phyloP scores from a whole-genome alignment of 106 monocot genomes.

The Dioscorea alata region DNA sequence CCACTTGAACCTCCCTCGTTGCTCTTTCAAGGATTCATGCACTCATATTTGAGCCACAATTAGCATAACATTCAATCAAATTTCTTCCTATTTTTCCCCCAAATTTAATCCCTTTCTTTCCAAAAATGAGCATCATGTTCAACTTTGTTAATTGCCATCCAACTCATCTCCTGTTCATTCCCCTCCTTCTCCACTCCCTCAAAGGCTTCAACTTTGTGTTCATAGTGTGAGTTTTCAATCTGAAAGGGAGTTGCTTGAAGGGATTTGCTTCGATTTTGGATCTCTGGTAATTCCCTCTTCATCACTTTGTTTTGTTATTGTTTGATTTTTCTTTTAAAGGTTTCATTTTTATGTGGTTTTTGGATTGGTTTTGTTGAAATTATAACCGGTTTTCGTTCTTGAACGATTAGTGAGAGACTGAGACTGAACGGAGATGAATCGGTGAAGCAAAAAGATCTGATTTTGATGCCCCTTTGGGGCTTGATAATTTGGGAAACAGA shows the following conservation, averaged over 20 bases:
- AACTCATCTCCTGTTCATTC: background rate
- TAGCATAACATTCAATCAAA: too few relatives aligned
- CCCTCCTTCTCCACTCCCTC: background rate
- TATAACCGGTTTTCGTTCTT: background rate
- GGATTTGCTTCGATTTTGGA: background rate
- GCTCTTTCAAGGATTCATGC: too few relatives aligned
- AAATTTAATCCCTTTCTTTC: background rate
- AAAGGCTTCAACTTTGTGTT: background rate
- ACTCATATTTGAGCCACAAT: too few relatives aligned
- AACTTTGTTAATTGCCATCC: background rate
- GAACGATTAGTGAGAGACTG: background rate
- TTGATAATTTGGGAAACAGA: too few relatives aligned
- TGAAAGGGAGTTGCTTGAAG: background rate
- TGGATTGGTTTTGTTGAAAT: background rate
- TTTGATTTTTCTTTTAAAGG: background rate
- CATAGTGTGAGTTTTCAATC: background rate
- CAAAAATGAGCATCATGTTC: background rate
- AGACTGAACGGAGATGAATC: background rate
- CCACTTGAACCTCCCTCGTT: too few relatives aligned
- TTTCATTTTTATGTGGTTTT: background rate
- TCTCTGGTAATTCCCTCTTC: background rate
- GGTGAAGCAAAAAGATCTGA: background rate
- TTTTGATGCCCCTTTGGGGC: background rate
- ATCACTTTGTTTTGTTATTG: background rate
- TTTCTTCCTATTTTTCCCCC: too few relatives aligned